Conservation (phyloP, 805 yeast species). For the Starmera caribaea region DNA sequence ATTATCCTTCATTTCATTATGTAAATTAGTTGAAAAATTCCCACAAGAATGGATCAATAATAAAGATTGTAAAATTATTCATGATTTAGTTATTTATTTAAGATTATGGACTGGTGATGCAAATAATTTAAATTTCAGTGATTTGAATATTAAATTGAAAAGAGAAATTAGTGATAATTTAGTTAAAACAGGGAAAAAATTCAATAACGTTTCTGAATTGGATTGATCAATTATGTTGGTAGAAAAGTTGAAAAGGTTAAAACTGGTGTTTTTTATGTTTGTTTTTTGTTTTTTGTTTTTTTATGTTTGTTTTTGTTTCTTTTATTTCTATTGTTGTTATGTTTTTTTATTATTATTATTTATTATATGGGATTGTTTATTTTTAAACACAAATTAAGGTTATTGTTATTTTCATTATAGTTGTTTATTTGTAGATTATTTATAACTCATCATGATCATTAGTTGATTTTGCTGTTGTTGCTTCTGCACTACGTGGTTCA, state of each 20-base stretch:
- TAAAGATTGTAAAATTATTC: constrained; percentile 8
- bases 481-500: too few relatives aligned
- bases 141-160: constrained; percentile 15
- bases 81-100: constrained; percentile 13
- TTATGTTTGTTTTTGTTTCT: too few relatives aligned
- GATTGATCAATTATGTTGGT: not conserved
- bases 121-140: constrained; percentile 12
- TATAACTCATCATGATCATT: too few relatives aligned
- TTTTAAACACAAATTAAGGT: too few relatives aligned
- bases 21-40: constrained; percentile 16
- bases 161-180: constrained; percentile 21
- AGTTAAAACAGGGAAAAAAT: constrained; percentile 16
- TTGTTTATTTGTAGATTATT: too few relatives aligned
- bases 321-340: too few relatives aligned
- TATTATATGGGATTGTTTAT: too few relatives aligned
- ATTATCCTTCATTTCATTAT: constrained; percentile 18
- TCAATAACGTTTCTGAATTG: constrained; percentile 10
- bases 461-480: too few relatives aligned
- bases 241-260: not conserved
- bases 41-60: constrained; percentile 15
- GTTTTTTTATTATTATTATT: too few relatives aligned
- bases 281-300: not conserved
- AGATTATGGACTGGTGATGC: constrained; percentile 23
- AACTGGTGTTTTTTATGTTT: not conserved
- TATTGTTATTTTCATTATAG: too few relatives aligned